Conservation (phyloP, 768 basidiomycete species). For the Leucogyrophana mollusca region DNA sequence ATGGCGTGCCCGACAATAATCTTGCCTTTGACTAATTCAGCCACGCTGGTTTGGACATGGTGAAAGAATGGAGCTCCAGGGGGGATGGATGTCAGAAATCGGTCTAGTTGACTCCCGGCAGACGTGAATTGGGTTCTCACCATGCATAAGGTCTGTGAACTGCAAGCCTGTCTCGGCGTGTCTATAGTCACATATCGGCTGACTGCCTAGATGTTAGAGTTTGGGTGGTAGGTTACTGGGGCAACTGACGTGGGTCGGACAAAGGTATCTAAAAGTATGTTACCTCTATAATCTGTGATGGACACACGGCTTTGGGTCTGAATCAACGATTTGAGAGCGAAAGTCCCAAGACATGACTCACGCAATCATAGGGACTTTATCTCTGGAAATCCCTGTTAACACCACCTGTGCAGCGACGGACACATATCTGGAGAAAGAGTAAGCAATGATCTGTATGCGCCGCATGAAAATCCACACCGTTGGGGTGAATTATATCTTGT, state of each 20-base stretch:
- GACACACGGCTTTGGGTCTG: slow-evolving; percentile 44
- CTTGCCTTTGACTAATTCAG: slow-evolving; percentile 41
- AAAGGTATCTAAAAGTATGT: slow-evolving; percentile 44
- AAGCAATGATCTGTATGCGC: too few relatives aligned
- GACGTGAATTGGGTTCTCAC: too few relatives aligned
- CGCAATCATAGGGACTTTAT: slow-evolving; percentile 52
- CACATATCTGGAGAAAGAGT: slow-evolving; percentile 36
- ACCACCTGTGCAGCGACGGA: slow-evolving; percentile 46
- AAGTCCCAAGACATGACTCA: slow-evolving; percentile 24
- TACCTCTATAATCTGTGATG: slow-evolving; percentile 47
- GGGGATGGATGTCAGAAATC: too few relatives aligned
- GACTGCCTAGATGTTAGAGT: slow-evolving; percentile 27
- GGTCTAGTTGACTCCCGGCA: too few relatives aligned
- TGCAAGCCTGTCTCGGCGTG: slow-evolving; percentile 45
- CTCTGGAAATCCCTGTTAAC: slow-evolving; percentile 36
- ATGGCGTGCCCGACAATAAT: slow-evolving; percentile 56
- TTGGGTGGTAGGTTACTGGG: background rate
- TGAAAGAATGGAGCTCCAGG: slow-evolving; percentile 48
- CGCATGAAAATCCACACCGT: too few relatives aligned
- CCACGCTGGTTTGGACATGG: slow-evolving; percentile 45
- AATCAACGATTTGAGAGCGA: background rate
- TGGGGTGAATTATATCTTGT: too few relatives aligned
- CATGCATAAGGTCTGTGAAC: slow-evolving; percentile 36
- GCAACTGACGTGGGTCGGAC: slow-evolving; percentile 52
- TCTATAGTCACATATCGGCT: slow-evolving; percentile 47